A percentile compares a stretch with the other conserved stretches of the same genome.
Conservation (phyloP, 441 rosid species). For the Gossypium aridum region DNA sequence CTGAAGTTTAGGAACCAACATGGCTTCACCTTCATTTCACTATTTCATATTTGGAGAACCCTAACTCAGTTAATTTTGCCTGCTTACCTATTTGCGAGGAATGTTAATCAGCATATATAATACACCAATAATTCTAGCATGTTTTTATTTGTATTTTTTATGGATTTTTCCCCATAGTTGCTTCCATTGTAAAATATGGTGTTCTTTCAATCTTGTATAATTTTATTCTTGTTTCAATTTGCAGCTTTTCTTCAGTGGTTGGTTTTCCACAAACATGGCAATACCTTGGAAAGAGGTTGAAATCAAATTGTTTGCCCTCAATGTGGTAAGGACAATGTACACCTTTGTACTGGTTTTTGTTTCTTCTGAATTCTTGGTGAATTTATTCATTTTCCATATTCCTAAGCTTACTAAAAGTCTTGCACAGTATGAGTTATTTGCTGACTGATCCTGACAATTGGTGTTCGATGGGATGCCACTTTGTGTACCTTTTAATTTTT, state of each 20-base stretch:
- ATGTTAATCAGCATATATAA: not conserved
- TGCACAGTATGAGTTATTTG: not conserved
- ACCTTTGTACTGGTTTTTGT: not conserved
- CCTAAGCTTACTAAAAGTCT: not conserved
- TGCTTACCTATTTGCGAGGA: not conserved
- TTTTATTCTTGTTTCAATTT: conserved; percentile 21
- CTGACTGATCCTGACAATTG: not conserved
- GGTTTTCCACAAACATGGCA: conserved; percentile 48
- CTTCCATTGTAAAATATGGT: not conserved
- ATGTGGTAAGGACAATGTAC: conserved; percentile 50
- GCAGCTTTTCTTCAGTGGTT: conserved; percentile 66
- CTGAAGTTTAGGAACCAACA: not conserved
- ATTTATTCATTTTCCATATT: conserved; percentile 2
- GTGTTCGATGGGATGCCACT: not conserved
- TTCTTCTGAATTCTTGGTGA: not conserved
- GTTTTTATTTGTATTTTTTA: not conserved
- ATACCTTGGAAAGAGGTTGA: conserved; percentile 87
- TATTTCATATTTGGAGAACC: not conserved
- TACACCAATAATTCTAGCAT: not conserved
- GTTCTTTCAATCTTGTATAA: not conserved
- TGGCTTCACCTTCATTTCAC: not conserved
- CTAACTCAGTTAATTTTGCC: not conserved
- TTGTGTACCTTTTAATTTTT: not conserved
- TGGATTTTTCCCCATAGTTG: not conserved
- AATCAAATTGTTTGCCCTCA: conserved; percentile 71